phyloP scores from a whole-genome alignment of 257 asterid genomes.

The Nicotiana obtusifolia region DNA sequence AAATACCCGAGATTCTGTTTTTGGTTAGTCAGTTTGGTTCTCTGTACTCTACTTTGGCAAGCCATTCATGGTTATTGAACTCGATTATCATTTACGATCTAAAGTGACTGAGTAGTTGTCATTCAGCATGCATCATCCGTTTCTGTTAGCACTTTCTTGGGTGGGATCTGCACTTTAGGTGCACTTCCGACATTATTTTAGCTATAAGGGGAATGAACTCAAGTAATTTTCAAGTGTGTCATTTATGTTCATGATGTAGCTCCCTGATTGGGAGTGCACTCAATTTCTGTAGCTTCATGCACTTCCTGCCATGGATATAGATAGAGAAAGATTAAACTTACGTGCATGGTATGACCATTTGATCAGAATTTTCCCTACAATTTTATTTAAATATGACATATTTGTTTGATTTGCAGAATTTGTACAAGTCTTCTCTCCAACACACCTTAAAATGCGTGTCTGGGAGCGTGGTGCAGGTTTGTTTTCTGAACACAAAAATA shows the following conservation, averaged over 20 bases:
- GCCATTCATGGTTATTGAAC: not conserved
- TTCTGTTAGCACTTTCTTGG: not conserved
- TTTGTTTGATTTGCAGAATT: conserved; percentile 52
- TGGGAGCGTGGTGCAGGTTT: conserved; percentile 99
- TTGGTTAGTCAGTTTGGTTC: not conserved
- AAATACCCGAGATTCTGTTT: not conserved
- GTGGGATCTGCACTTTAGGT: not conserved
- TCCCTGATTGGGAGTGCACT: too few relatives aligned
- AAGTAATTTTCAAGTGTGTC: too few relatives aligned
- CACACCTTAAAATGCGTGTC: conserved; percentile 92
- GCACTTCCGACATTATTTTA: too few relatives aligned
- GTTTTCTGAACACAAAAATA: conserved; percentile 1
- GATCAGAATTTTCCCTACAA: not conserved
- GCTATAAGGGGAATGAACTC: not conserved
- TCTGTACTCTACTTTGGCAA: not conserved
- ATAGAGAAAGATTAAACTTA: too few relatives aligned
- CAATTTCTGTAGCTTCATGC: too few relatives aligned
- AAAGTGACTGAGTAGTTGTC: not conserved
- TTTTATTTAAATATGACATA: not conserved
- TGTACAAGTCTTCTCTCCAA: conserved; percentile 74
- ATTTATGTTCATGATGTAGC: too few relatives aligned
- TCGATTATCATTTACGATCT: not conserved
- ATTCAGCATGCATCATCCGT: not conserved
- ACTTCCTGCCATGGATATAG: too few relatives aligned
- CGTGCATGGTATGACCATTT: not conserved